Conservation (phyloP, 176 grass and related monocot species). For the Juncus effusus region DNA sequence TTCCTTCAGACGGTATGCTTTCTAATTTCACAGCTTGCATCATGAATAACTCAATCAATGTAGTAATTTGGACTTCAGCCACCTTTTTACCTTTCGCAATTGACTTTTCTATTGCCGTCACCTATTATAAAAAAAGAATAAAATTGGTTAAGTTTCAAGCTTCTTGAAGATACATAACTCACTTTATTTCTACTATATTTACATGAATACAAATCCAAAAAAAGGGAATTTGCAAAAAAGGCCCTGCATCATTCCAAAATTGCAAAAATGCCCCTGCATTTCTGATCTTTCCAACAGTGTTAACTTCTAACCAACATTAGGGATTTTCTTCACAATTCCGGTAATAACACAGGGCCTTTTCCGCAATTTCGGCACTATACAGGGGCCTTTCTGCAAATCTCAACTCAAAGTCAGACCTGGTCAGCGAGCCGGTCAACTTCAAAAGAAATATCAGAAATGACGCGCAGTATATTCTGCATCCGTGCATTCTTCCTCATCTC, state of each 20-base stretch:
- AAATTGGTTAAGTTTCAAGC: not conserved
- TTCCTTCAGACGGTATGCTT: conserved; percentile 51
- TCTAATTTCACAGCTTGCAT: conserved; percentile 90
- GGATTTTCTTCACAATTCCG: too few relatives aligned
- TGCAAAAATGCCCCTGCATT: too few relatives aligned
- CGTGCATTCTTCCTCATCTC: conserved; percentile 62
- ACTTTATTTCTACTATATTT: too few relatives aligned
- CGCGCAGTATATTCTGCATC: conserved; percentile 61
- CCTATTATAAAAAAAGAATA: conserved; percentile 32
- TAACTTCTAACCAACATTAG: too few relatives aligned
- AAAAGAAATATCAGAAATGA: conserved; percentile 56
- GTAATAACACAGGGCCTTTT: too few relatives aligned
- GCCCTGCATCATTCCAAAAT: too few relatives aligned
- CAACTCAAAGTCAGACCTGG: conserved; percentile 38
- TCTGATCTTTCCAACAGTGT: too few relatives aligned
- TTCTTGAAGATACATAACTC: too few relatives aligned
- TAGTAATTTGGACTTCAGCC: conserved; percentile 92
- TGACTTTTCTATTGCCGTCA: conserved; percentile 71
- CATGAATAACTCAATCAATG: conserved; percentile 91
- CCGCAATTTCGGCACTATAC: too few relatives aligned
- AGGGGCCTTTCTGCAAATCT: not conserved
- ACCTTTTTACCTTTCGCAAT: conserved; percentile 66
- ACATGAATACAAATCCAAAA: too few relatives aligned
- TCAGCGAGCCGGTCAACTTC: conserved; percentile 86
- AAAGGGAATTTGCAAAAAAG: too few relatives aligned